Base-by-base conservation (phyloP, 164 flowering plant genomes). In the Tetracentron sinense region DNA sequence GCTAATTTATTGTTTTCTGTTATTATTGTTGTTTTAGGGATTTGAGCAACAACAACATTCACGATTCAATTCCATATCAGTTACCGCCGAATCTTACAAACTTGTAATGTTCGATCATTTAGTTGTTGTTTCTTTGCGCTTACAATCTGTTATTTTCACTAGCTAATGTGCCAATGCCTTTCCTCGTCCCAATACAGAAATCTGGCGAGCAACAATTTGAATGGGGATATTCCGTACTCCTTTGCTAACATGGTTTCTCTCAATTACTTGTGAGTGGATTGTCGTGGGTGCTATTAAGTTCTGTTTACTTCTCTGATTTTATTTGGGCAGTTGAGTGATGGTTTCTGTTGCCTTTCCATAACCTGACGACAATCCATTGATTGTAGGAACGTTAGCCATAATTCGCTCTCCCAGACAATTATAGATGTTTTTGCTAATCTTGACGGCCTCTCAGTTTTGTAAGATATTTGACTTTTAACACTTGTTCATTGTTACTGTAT, bases 191-290 rank as follows among this genome's bases (percentile, higher is more conserved):
- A 22, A 60, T 78, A 79, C 88, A 93, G 98, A 69, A 93, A 93
- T 74, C 84, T 93, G 48, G 94, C 94, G 1, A 67, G 69, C 47
- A 93, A 93, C 72, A 93, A 86, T 73, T 72, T 93, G 4, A 86
- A 75, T 65, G 96, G 97, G 42, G 84, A 77, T 70, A 80, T 93
- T 68, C 98, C 98, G 2, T 93, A 90, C 76, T 90, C 98, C 59
- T 56, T 93, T 70, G 66, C 85, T 60, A 51, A 0, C 60, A 88
- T 90, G 96, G 70, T 42, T 58, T 72, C 85, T 30, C 92, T 93
- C 47, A 77, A 58, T 75, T 82, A 81, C 68, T 38, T 93, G 98
- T 93, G 72, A 84, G 96, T 79, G 58, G 28, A 54, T 68, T 52
- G 11, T 69, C 38, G 72, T 74, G 27, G 46, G 23, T 62, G 53